Percentiles rank a stretch among this genome's conserved stretches.
Evolutionary conservation across 345 rosid genomes (phyloP).

Genomic region (Brassica rapa): DNA sequence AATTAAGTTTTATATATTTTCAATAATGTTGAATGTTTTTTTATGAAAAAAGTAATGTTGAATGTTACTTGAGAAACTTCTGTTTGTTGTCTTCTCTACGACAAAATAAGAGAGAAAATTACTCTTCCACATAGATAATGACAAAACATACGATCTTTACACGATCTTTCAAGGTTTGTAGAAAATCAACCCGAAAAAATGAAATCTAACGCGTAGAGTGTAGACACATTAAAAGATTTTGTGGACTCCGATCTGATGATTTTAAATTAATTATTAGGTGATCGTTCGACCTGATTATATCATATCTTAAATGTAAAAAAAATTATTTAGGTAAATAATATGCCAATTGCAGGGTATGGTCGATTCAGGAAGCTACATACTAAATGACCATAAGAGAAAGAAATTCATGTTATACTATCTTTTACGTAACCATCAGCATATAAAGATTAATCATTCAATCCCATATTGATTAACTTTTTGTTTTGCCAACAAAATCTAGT

Average conservation of each 20-base stretch:
- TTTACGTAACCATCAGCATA: background rate
- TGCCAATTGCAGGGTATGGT: conserved; percentile 1
- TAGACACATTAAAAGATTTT: conserved; percentile 29
- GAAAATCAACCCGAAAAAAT: too few species aligned
- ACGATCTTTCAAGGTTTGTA: too few species aligned
- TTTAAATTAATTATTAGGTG: conserved; percentile 1
- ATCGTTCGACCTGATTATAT: conserved; percentile 9
- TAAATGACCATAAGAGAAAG: background rate
- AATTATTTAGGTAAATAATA: conserved; percentile 11
- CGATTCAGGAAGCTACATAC: conserved; percentile 1
- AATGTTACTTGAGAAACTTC: too few species aligned
- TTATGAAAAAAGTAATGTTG: too few species aligned
- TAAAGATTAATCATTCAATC: background rate
- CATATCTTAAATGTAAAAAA: background rate
- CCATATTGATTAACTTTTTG: background rate
- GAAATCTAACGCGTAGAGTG: background rate
- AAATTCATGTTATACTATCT: background rate
- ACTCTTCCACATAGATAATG: too few species aligned
- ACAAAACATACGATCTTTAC: too few species aligned
- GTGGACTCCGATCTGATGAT: conserved; percentile 18
- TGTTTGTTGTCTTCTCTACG: too few species aligned
- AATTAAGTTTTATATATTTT: too few species aligned
- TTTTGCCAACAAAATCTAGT: background rate
- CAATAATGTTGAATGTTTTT: too few species aligned
- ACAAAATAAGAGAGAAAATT: too few species aligned